Evolutionary conservation across 129 eudicot species (phyloP), one percentile per base, ranked within the genome.

Genomic region (Heracleum sosnowskyi): DNA sequence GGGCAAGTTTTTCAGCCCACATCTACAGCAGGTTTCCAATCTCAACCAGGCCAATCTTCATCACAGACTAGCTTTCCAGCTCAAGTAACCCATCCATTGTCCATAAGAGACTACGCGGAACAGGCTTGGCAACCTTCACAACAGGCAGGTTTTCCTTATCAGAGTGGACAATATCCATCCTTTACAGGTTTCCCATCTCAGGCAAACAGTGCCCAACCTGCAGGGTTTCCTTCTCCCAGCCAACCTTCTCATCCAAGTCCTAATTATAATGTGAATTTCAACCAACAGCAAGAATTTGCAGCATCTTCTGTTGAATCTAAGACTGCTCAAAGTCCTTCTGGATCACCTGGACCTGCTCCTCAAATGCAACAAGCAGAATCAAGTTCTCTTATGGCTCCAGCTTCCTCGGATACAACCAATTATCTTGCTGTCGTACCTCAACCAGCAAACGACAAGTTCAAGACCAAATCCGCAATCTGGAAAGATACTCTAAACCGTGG

Each of bases 401-500:
- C 80, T 33, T 72, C 77, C 26, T 53, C 84, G 41, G 77, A 85
- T 69, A 80, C 93, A 77, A 83, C 86, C 3, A 90, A 86, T 64
- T 78, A 91, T 69, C 89, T 91, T 63, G 91, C 87, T 69, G 22
- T 86, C 49, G 90, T 82, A 77, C 87, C 97, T 79, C 93, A 83
- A 79, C 83, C 88, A 81, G 87, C 91, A 37, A 82, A 82, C 26
- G 87, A 88, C 80, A 96, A 92, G 81, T 96, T 96, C 40, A 97
- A 90, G 89, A 88, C 93, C 9, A 96, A 90, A 79, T 96, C 99
- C 31, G 80, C 97, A 15, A 95, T 96, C 51, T 96, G 99, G 99
- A 88, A 93, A 15, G 99, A 96, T 82, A 96, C 99, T n/a, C 89
- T 96, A 74, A 96, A 89, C 91, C 92, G 99, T 28, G 99, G 99